phyloP scores from a whole-genome alignment of 1,284 basidiomycete genomes.

The Puccinia horiana region DNA sequence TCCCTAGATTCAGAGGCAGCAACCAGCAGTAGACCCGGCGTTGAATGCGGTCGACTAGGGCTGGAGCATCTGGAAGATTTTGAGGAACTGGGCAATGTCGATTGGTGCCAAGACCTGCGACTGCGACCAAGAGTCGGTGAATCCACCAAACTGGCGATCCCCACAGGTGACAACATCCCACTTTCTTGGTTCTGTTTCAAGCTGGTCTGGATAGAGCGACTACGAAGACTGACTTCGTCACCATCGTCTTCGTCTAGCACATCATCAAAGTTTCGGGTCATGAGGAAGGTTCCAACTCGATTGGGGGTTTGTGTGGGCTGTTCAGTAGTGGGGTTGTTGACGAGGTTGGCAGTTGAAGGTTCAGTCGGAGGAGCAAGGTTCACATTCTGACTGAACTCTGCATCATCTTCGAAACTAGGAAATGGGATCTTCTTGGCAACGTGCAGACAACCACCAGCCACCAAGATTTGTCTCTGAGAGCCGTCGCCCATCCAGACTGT shows the following conservation, averaged over 20 bases:
- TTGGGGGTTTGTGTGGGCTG: neutral
- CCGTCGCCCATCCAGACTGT: conserved; percentile 27
- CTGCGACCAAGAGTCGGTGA: conserved; percentile 29
- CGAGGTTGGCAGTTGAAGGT: neutral
- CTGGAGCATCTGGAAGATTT: neutral
- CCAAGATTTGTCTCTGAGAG: conserved; percentile 21
- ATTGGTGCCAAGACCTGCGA: neutral
- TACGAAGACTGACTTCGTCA: neutral
- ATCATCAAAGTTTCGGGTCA: conserved; percentile 26
- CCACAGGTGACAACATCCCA: conserved; percentile 1
- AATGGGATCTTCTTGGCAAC: conserved; percentile 40
- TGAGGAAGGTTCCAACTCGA: conserved; percentile 12
- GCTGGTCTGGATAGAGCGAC: neutral
- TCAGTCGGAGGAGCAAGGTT: neutral
- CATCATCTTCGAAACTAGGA: conserved; percentile 49
- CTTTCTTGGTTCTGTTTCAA: neutral
- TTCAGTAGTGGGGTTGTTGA: neutral
- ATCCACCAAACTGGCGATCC: conserved; percentile 21
- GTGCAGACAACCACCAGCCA: conserved; percentile 23
- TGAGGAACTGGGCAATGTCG: neutral
- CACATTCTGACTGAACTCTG: conserved; percentile 17
- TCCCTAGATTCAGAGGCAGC: neutral
- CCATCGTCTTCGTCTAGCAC: neutral
- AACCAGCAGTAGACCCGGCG: neutral
- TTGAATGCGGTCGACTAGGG: neutral